Conservation (phyloP, 1,284 basidiomycete genomes). For the Cutaneotrichosporon sp. region DNA sequence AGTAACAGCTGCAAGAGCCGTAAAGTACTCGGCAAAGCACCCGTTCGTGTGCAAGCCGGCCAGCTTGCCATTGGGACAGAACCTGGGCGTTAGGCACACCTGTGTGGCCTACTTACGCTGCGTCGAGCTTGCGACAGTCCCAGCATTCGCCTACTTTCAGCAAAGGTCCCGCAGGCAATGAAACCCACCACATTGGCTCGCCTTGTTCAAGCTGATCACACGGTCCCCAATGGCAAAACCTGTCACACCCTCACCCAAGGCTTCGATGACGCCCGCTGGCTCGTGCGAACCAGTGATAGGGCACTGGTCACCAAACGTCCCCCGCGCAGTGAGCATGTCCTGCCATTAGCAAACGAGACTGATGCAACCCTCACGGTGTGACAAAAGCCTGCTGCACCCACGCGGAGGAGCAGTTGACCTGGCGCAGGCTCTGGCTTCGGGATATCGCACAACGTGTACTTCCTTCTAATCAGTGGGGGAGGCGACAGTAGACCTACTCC, state of each 20-base stretch:
- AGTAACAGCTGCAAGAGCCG: conserved; percentile 18
- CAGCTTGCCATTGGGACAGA: conserved; percentile 20
- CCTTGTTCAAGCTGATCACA: conserved; percentile 19
- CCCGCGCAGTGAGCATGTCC: not conserved
- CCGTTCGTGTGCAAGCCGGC: conserved; percentile 25
- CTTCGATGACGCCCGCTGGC: conserved; percentile 25
- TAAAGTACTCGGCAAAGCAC: conserved; percentile 27
- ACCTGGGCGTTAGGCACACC: conserved; percentile 6
- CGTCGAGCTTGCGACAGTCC: conserved; percentile 20
- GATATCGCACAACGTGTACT: not conserved
- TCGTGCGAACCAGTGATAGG: conserved; percentile 28
- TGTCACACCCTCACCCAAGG: conserved; percentile 15
- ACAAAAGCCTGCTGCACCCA: not conserved
- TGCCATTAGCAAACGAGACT: not conserved
- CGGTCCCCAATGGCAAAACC: conserved; percentile 21
- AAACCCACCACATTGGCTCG: conserved; percentile 20
- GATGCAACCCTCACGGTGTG: not conserved
- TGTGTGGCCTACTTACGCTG: conserved; percentile 11
- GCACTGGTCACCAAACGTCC: conserved; percentile 4
- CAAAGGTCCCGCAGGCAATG: not conserved
- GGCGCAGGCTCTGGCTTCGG: not conserved
- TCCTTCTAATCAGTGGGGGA: not conserved
- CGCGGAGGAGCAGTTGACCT: not conserved
- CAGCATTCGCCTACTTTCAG: conserved; percentile 15
- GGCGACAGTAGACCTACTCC: no score